Evolutionary conservation across 1,284 basidiomycete genomes (phyloP), one percentile per base, ranked within the genome.

Genomic region (Leccinum angustisporum): DNA sequence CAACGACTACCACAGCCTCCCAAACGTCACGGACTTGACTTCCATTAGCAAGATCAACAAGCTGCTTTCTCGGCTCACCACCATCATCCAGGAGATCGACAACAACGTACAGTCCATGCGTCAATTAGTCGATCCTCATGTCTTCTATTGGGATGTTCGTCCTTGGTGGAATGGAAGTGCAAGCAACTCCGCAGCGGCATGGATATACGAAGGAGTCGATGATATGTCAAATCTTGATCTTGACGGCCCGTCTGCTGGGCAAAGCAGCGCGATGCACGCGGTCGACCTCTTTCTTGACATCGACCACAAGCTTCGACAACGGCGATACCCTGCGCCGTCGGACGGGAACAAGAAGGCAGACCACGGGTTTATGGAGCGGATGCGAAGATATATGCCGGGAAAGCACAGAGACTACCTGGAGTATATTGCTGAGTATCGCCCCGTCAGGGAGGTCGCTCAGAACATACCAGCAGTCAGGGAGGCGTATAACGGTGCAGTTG

Each of bases 141-240:
- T 87, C 61, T 98, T 99, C 77, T 97, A 97, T 77, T 94, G 91
- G 85, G 81, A 88, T 57, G 88, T 95, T 66, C 87, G 97, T 54
- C 95, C 95, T 1, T 99, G 97, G 97, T 97, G 88, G 78, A 86
- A 88, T 51, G 97, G 95, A 18, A 92, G 92, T 65, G 83, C 85
- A 14, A 82, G 81, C 61, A 85, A 84, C 8, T 72, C 75, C 14
- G 77, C 77, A 14, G 78, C 81, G 3, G 83, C 83, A 21, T 99
- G 97, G 97, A 78, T 89, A 34, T 97, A 92, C 74, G 88, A 96
- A 69, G 94, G 93, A 1, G 86, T 92, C 4, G 80, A 83, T 5
- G 78, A 85, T 16, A 81, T 77, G 14, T 81, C 84, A 18, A 72
- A 77, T 33, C 80, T 87, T 27, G 85, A 90, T 69, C 83, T 91